phyloP scores from a whole-genome alignment of 257 asterid genomes.

The Petunia axillaris region DNA sequence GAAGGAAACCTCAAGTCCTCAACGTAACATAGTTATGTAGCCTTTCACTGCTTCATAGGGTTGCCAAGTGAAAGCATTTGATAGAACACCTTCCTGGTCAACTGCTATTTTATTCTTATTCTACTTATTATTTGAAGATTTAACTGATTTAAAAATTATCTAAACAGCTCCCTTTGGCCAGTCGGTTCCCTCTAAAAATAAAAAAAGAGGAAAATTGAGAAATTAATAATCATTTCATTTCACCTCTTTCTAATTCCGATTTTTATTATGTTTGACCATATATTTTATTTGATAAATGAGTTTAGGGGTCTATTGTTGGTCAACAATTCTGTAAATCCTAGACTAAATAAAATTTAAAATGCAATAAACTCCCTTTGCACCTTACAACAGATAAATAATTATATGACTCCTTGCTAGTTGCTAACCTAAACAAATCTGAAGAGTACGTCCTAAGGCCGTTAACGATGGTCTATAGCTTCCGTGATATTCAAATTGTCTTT shows the following conservation, averaged over 20 bases:
- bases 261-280: neutral
- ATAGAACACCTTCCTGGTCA: neutral
- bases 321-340: neutral
- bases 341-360: neutral
- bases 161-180: neutral
- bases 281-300: conserved; percentile 13
- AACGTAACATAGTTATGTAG: neutral
- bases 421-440: neutral
- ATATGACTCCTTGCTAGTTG: neutral
- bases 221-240: neutral
- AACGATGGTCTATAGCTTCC: neutral
- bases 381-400: neutral
- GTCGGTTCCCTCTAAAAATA: neutral
- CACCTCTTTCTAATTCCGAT: neutral
- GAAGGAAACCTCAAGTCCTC: neutral
- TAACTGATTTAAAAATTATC: neutral
- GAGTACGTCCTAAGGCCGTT: neutral
- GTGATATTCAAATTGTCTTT: conserved; percentile 11
- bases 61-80: neutral
- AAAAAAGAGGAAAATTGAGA: too few relatives aligned
- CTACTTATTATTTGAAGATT: neutral
- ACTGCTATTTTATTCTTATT: neutral
- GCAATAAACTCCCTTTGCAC: neutral
- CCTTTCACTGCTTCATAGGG: neutral
- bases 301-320: conserved; percentile 3